A percentile compares a stretch with the other conserved stretches of the same genome.
phyloP scores from a whole-genome alignment of 192 early-diverging fungal genomes.

The Podila epicladia region DNA sequence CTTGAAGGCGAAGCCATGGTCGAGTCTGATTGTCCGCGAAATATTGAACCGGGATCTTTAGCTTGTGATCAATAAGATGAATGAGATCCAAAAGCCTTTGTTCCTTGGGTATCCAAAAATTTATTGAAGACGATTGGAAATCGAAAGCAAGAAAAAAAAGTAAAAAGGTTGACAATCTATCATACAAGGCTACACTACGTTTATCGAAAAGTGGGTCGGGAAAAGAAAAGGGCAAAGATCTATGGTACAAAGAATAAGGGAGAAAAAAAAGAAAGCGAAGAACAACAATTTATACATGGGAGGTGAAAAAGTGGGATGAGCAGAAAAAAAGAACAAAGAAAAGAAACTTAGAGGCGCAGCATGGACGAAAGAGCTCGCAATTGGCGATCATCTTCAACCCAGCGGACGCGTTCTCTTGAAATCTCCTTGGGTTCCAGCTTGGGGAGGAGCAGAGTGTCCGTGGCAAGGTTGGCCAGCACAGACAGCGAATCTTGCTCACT shows the following conservation, averaged over 20 bases:
- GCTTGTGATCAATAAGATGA: background rate
- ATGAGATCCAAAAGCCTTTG: background rate
- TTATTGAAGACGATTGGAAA: background rate
- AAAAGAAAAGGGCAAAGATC: background rate
- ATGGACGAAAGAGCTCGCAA: constrained; percentile 44
- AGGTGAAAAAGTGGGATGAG: background rate
- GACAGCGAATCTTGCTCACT: constrained; percentile 45
- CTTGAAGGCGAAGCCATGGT: constrained; percentile 9
- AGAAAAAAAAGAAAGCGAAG: background rate
- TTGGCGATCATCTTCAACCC: constrained; percentile 50
- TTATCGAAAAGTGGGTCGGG: no score
- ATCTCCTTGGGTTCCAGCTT: constrained; percentile 46
- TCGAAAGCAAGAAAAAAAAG: background rate
- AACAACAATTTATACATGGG: background rate
- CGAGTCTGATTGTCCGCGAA: constrained; percentile 10
- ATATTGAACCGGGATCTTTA: constrained; percentile 1
- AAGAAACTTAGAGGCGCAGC: constrained; percentile 31
- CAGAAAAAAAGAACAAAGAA: background rate
- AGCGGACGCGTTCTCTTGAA: constrained; percentile 33
- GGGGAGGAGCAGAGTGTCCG: constrained; percentile 38
- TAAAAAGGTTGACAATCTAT: background rate
- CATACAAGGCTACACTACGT: no score
- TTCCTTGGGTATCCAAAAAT: background rate
- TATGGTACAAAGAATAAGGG: background rate
- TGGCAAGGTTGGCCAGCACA: constrained; percentile 44